Conservation (phyloP, 495 filamentous ascomycete genomes). For the Hyaloscypha variabilis region DNA sequence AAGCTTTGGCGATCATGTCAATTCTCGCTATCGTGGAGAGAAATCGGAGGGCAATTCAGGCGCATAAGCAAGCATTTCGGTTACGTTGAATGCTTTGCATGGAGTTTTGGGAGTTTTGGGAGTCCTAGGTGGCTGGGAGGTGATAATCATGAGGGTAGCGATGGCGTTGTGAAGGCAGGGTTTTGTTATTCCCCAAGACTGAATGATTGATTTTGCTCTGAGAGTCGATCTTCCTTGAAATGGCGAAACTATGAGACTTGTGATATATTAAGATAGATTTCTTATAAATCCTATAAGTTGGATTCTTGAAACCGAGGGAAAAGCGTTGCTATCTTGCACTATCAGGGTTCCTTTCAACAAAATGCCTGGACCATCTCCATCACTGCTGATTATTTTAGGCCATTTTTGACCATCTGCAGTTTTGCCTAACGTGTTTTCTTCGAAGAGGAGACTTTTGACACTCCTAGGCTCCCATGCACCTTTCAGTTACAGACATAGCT, state of each 20-base stretch:
- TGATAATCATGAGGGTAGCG: not conserved
- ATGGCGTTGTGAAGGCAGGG: not conserved
- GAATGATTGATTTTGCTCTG: not conserved
- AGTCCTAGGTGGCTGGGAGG: not conserved
- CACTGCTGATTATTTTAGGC: too few species aligned
- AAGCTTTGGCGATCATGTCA: slow-evolving; percentile 23
- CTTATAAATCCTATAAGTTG: not conserved
- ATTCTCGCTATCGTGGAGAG: slow-evolving; percentile 23
- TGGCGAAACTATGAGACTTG: not conserved
- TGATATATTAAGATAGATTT: not conserved
- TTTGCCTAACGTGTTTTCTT: too few species aligned
- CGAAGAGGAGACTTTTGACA: too few species aligned
- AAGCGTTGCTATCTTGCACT: too few species aligned
- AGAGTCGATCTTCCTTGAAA: not conserved
- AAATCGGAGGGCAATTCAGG: slow-evolving; percentile 8
- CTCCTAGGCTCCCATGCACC: too few species aligned
- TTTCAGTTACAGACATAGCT: too few species aligned
- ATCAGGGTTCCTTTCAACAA: too few species aligned
- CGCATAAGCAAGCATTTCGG: not conserved
- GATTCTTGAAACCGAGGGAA: too few species aligned
- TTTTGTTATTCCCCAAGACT: not conserved
- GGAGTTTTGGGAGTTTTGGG: not conserved
- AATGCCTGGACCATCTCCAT: too few species aligned
- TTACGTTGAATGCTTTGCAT: not conserved
- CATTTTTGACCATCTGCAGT: too few species aligned